Conservation (phyloP, 2,329 filamentous ascomycete species). For the Plectosphaerella plurivora region DNA sequence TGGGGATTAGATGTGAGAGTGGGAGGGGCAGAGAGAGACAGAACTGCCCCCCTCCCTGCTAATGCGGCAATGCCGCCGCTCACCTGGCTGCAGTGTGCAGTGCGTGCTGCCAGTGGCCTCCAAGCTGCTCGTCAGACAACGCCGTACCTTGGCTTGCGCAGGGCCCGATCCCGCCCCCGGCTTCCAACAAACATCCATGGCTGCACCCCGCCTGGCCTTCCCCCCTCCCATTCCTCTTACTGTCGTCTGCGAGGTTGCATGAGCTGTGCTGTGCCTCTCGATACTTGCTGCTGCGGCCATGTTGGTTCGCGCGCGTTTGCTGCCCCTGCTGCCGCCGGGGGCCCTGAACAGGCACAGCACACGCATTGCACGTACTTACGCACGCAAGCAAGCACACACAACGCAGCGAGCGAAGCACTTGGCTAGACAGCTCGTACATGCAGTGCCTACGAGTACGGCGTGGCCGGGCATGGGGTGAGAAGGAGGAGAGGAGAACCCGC, state of each 20-base stretch:
- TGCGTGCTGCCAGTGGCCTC: neutral
- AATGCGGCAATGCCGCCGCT: conserved; percentile 1
- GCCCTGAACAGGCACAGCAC: neutral
- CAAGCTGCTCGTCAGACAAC: neutral
- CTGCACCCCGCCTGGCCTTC: neutral
- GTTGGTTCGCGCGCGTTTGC: neutral
- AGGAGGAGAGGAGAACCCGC: too few species aligned
- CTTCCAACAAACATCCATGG: conserved; percentile 1
- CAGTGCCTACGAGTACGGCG: too few species aligned
- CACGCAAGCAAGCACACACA: too few species aligned
- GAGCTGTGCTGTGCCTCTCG: too few species aligned
- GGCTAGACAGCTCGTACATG: too few species aligned
- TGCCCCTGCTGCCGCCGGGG: neutral
- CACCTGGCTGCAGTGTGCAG: conserved; percentile 2
- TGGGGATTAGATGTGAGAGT: neutral
- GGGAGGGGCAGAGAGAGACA: too few species aligned
- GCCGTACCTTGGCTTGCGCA: conserved; percentile 1
- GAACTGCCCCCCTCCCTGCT: neutral
- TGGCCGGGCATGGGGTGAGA: too few species aligned
- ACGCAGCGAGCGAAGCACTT: too few species aligned
- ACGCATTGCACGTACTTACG: neutral
- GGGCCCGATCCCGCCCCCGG: conserved; percentile 4
- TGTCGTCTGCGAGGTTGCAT: too few species aligned
- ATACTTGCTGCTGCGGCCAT: neutral
- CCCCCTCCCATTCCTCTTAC: too few species aligned